phyloP scores from a whole-genome alignment of 495 filamentous ascomycete species.

The Halenospora varia region DNA sequence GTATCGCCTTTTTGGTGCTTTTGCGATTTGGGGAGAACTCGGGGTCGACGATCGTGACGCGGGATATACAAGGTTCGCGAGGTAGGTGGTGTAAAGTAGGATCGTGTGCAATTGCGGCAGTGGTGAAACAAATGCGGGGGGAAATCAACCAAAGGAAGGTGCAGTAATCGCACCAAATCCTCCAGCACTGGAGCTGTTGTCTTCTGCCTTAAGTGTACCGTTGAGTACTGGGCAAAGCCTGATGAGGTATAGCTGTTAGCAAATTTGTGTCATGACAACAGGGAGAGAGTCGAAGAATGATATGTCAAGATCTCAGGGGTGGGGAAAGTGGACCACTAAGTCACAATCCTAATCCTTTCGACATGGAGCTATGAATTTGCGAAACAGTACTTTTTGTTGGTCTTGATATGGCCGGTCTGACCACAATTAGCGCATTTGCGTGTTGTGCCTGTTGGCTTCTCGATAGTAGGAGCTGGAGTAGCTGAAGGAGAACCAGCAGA shows the following conservation, averaged over 20 bases:
- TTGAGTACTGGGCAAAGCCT: conserved; percentile 91
- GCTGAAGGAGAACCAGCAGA: conserved; percentile 39
- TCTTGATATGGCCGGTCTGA: conserved; percentile 94
- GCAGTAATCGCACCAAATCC: conserved; percentile 48
- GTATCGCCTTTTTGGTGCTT: too few relatives aligned
- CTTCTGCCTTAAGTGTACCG: conserved; percentile 72
- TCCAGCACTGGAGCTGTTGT: conserved; percentile 45
- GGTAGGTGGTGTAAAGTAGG: background rate
- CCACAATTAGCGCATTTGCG: conserved; percentile 97
- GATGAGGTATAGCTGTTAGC: conserved; percentile 42
- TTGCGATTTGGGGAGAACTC: too few relatives aligned
- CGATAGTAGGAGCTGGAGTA: conserved; percentile 27
- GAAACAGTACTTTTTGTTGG: conserved; percentile 82
- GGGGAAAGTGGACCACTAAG: conserved; percentile 4
- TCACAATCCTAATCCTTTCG: too few relatives aligned
- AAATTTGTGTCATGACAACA: conserved; percentile 5
- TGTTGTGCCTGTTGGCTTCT: conserved; percentile 63
- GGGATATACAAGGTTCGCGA: background rate
- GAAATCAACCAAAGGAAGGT: conserved; percentile 21
- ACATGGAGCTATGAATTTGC: too few relatives aligned
- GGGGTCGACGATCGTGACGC: too few relatives aligned
- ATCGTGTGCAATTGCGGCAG: background rate
- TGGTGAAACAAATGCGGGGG: conserved; percentile 23
- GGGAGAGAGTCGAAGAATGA: too few relatives aligned
- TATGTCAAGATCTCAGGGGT: too few relatives aligned